A percentile compares a stretch with the other conserved stretches of the same genome.
phyloP scores from a whole-genome alignment of 129 eudicot species.

The Logfia minima region DNA sequence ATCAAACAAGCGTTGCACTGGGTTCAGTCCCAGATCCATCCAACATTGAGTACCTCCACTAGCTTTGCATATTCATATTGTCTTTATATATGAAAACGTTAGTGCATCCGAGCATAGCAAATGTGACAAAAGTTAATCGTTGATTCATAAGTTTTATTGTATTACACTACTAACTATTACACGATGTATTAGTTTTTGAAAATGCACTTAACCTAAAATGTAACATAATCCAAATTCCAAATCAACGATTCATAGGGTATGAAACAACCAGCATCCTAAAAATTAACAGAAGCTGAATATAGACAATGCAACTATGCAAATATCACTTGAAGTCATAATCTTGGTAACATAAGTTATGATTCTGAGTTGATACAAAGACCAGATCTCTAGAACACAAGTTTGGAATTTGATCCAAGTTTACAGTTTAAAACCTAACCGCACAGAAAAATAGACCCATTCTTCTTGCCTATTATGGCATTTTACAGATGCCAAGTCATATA shows the following conservation, averaged over 20 bases:
- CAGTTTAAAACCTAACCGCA: neutral
- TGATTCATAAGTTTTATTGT: neutral
- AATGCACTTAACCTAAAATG: no score
- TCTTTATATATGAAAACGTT: no score
- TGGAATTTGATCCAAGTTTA: neutral
- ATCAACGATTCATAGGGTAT: neutral
- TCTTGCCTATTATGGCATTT: constrained; percentile 20
- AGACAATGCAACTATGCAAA: neutral
- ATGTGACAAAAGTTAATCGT: no score
- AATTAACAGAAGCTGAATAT: neutral
- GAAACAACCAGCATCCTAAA: neutral
- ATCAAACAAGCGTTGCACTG: no score
- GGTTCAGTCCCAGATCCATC: no score
- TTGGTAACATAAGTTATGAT: neutral
- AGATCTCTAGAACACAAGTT: neutral
- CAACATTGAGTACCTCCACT: no score
- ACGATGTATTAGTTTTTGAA: neutral
- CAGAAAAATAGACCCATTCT: neutral
- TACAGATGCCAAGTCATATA: constrained; percentile 28
- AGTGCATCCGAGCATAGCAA: no score
- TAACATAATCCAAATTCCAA: no score
- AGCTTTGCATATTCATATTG: no score
- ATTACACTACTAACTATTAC: neutral
- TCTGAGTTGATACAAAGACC: constrained; percentile 18
- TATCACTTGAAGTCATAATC: neutral